Evolutionary conservation across 2,329 filamentous ascomycete species (phyloP).

Genomic region (Peltaster fructicola): DNA sequence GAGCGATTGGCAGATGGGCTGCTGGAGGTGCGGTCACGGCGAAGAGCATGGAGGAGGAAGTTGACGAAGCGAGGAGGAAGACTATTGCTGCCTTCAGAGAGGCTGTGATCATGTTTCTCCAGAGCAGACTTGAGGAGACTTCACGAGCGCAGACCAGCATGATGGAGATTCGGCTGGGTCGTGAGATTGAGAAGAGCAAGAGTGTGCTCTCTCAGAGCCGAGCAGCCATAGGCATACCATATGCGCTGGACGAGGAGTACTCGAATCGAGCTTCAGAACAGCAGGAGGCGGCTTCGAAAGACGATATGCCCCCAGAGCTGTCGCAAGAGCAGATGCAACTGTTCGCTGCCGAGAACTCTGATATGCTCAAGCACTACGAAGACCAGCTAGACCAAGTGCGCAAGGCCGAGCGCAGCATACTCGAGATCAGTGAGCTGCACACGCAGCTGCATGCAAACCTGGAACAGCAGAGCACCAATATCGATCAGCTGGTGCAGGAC

Average conservation of each 20-base stretch:
- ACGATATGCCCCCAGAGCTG: conserved; percentile 26
- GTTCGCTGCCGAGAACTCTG: conserved; percentile 83
- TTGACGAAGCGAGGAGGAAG: conserved; percentile 52
- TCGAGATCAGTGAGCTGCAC: conserved; percentile 87
- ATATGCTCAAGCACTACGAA: conserved; percentile 86
- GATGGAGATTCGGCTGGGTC: conserved; percentile 75
- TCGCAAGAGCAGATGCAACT: conserved; percentile 77
- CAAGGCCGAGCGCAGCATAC: conserved; percentile 70
- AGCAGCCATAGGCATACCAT: conserved; percentile 9
- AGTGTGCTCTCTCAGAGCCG: conserved; percentile 55
- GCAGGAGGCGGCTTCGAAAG: conserved; percentile 13
- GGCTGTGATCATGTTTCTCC: conserved; percentile 66
- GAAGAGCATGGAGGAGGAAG: conserved; percentile 48
- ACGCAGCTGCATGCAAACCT: conserved; percentile 76
- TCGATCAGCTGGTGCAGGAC: conserved; percentile 74
- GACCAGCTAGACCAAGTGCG: conserved; percentile 87
- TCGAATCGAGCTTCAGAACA: no score
- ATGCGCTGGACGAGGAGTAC: conserved; percentile 8
- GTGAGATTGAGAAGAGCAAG: conserved; percentile 78
- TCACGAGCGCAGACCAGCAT: conserved; percentile 68
- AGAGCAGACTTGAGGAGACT: conserved; percentile 56
- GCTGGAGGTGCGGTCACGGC: conserved; percentile 32
- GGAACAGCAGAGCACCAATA: conserved; percentile 68
- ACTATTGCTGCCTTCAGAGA: conserved; percentile 57
- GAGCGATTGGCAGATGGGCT: conserved; percentile 52